Evolutionary conservation across 169 alveolate species (phyloP).

Genomic region (Plasmodium vivax): DNA sequence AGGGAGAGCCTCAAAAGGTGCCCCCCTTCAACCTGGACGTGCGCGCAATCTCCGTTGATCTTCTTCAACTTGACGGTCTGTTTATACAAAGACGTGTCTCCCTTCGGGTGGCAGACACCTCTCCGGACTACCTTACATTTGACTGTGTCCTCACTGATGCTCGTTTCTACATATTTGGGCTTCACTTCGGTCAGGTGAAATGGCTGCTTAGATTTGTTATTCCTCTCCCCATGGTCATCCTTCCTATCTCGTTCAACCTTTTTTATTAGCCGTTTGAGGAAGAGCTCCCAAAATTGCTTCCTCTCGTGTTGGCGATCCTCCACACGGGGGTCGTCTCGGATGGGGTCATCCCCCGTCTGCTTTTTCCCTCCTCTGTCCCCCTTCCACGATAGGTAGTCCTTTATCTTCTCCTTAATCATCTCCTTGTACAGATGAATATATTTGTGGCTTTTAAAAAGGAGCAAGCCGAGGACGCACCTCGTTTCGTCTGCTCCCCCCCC

Average conservation of each 20-base stretch:
- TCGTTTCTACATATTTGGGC: slow-evolving; percentile 48
- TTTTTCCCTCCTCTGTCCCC: neutral
- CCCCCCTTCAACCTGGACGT: slow-evolving; percentile 3
- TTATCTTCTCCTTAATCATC: slow-evolving; percentile 11
- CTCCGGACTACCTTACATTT: slow-evolving; percentile 56
- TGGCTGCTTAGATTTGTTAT: neutral
- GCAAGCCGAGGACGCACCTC: slow-evolving; percentile 7
- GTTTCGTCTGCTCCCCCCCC: neutral
- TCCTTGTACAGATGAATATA: slow-evolving; percentile 18
- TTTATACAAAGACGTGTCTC: slow-evolving; percentile 11
- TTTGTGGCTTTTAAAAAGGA: slow-evolving; percentile 18
- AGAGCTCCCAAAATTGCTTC: neutral
- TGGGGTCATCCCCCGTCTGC: neutral
- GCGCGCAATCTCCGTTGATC: slow-evolving; percentile 6
- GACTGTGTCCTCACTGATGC: neutral
- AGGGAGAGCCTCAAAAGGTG: slow-evolving; percentile 35
- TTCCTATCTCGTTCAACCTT: neutral
- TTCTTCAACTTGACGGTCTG: slow-evolving; percentile 54
- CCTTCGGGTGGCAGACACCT: neutral
- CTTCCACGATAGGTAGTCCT: neutral
- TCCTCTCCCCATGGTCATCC: neutral
- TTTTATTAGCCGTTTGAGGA: neutral
- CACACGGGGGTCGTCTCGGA: neutral
- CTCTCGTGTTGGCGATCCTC: neutral
- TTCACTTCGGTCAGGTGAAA: slow-evolving; percentile 30